Conservation (phyloP, 176 grass and related monocot genomes). For the Oryza punctata region DNA sequence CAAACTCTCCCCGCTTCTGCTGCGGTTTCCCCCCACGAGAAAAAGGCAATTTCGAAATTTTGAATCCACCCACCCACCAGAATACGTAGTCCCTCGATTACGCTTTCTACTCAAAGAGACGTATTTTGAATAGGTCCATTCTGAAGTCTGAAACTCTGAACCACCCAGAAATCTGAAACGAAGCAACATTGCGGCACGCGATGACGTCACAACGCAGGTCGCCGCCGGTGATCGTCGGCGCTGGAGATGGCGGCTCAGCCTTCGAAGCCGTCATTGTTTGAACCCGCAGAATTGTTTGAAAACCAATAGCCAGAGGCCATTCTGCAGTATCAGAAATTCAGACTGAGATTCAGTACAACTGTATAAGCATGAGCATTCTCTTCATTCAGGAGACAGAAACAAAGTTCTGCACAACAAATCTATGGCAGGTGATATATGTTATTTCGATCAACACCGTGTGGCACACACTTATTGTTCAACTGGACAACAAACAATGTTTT, state of each 20-base stretch:
- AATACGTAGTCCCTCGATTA: neutral
- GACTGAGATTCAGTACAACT: neutral
- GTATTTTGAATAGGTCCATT: neutral
- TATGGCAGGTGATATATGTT: constrained; percentile 22
- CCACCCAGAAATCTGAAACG: neutral
- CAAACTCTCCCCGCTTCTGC: neutral
- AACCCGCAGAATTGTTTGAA: neutral
- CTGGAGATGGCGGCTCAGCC: neutral
- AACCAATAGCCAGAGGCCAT: neutral
- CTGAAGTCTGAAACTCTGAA: no score
- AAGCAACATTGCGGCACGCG: neutral
- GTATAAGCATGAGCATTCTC: neutral
- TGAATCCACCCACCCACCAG: neutral
- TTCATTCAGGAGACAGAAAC: neutral
- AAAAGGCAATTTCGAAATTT: constrained; percentile 28
- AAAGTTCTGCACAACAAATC: constrained; percentile 12
- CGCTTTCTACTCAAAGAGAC: neutral
- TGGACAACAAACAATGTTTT: constrained; percentile 40
- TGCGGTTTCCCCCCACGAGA: neutral
- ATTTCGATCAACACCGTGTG: constrained; percentile 30
- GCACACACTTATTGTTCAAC: constrained; percentile 48
- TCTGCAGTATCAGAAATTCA: neutral
- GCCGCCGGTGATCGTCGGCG: neutral
- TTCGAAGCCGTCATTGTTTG: neutral
- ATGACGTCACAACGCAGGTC: neutral